Evolutionary conservation across 108 stramenopile genomes (phyloP).

Genomic region (Mediolabrus comicus): DNA sequence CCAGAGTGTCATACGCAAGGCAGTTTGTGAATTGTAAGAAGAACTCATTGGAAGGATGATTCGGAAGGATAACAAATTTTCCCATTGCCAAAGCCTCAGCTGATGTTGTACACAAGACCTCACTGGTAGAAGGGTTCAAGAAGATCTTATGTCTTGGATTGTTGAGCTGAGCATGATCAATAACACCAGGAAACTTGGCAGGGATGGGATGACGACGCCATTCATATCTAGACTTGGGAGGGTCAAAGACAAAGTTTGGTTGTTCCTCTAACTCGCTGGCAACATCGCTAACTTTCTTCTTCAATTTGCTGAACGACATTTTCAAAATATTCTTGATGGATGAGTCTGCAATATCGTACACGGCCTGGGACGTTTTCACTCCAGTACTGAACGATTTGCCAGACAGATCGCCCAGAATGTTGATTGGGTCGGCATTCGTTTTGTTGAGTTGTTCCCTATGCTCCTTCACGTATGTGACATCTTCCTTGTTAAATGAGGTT

Average conservation of each 20-base stretch:
- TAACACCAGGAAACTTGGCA: conserved; percentile 78
- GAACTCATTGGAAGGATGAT: conserved; percentile 89
- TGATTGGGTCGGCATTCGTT: conserved; percentile 25
- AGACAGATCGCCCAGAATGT: conserved; percentile 47
- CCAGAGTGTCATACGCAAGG: conserved; percentile 65
- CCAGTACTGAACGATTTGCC: conserved; percentile 49
- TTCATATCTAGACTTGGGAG: conserved; percentile 70
- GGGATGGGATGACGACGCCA: conserved; percentile 65
- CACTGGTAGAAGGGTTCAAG: conserved; percentile 86
- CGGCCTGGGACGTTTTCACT: conserved; percentile 35
- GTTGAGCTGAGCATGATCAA: conserved; percentile 85
- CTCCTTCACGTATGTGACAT: conserved; percentile 36
- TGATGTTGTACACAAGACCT: conserved; percentile 94
- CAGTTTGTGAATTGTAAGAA: conserved; percentile 84
- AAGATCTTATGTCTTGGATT: conserved; percentile 84
- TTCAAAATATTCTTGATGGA: conserved; percentile 46
- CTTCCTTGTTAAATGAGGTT: conserved; percentile 13
- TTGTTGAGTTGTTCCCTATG: conserved; percentile 12
- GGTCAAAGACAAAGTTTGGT: conserved; percentile 57
- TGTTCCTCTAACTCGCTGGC: conserved; percentile 10
- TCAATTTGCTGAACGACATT: conserved; percentile 38
- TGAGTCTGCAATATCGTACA: conserved; percentile 50
- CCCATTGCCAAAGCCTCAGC: conserved; percentile 97
- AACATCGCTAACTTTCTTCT: background rate
- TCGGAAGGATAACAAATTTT: conserved; percentile 86